These are phyloP conservation scores for Phytophthora hibernalis DNA, from an alignment of 352 stramenopile species.

Conservation along the genomic window DNA sequence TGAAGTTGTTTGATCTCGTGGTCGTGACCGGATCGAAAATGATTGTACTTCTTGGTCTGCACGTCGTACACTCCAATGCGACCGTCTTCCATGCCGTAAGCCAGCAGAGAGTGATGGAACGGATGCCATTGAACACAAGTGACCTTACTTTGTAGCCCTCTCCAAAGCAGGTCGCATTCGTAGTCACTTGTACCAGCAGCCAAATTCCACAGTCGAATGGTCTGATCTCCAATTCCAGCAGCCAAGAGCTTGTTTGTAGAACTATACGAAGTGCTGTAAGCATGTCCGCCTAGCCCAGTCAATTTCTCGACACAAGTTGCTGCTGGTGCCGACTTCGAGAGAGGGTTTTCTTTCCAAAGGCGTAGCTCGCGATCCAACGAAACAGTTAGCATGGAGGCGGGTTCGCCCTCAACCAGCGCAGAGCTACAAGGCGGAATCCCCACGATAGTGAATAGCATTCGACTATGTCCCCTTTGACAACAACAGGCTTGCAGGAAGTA, in stretches of 20 bases:
- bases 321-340: slow-evolving; percentile 11
- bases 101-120: slow-evolving; percentile 53
- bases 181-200: slow-evolving; percentile 27
- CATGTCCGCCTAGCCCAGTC: slow-evolving; percentile 65
- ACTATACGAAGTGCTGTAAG: slow-evolving; percentile 64
- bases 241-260: slow-evolving; percentile 38
- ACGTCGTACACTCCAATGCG: slow-evolving; percentile 66
- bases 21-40: slow-evolving; percentile 54
- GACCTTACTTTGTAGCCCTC: slow-evolving; percentile 80
- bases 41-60: slow-evolving; percentile 56
- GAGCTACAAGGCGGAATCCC: slow-evolving; percentile 13
- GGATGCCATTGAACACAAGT: slow-evolving; percentile 75
- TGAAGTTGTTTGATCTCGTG: slow-evolving; percentile 50
- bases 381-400: slow-evolving; percentile 55
- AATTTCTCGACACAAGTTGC: slow-evolving; percentile 52
- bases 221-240: slow-evolving; percentile 74
- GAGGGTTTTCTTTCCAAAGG: slow-evolving; percentile 53
- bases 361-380: slow-evolving; percentile 76
- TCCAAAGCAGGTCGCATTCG: slow-evolving; percentile 71
- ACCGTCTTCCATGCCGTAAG: slow-evolving; percentile 80
- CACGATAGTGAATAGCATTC: slow-evolving; percentile 74
- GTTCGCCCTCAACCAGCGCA: background rate
- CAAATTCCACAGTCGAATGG: slow-evolving; percentile 72
- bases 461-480: slow-evolving; percentile 72
- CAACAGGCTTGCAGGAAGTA: slow-evolving; percentile 43